Percentiles rank a stretch among this genome's conserved stretches.
Conservation (phyloP, 2,329 filamentous ascomycete genomes). For the Balansia obtecta region DNA sequence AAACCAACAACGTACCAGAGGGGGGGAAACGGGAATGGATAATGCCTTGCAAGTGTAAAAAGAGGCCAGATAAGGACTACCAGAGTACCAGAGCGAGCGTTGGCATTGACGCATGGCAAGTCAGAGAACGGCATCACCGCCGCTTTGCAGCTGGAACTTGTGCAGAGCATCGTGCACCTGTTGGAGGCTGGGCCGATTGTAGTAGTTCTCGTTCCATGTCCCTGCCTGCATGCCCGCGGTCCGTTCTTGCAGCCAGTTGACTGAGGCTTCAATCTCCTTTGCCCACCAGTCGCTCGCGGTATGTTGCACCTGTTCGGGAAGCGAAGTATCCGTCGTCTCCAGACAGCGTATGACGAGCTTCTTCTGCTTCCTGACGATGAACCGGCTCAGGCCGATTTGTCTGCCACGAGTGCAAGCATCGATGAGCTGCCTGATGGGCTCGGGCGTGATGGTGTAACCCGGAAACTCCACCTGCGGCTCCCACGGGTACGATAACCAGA, state of each 20-base stretch:
- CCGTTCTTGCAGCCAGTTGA: slow-evolving; percentile 32
- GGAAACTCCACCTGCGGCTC: slow-evolving; percentile 47
- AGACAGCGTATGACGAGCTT: slow-evolving; percentile 30
- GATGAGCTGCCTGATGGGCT: slow-evolving; percentile 32
- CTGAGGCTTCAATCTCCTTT: slow-evolving; percentile 32
- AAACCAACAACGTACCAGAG: no score
- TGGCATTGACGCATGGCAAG: no score
- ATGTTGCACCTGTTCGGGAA: slow-evolving; percentile 22
- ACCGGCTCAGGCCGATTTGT: slow-evolving; percentile 29
- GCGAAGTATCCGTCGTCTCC: slow-evolving; percentile 19
- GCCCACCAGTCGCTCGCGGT: slow-evolving; percentile 36
- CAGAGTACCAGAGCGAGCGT: background rate
- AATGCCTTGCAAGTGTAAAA: background rate
- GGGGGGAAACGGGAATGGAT: no score
- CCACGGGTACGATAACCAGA: slow-evolving; percentile 47
- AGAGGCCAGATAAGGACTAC: background rate
- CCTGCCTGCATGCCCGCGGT: slow-evolving; percentile 25
- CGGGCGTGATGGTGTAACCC: slow-evolving; percentile 34
- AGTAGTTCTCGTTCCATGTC: slow-evolving; percentile 38
- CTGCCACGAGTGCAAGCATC: slow-evolving; percentile 39
- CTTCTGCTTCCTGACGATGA: slow-evolving; percentile 32
- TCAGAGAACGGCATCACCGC: background rate
- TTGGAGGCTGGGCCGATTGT: slow-evolving; percentile 31
- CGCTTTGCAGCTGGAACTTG: slow-evolving; percentile 9
- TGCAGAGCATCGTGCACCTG: slow-evolving; percentile 26